Conservation (phyloP, 1,139 yeast genomes). For the Nakaseomyces bracarensis region DNA sequence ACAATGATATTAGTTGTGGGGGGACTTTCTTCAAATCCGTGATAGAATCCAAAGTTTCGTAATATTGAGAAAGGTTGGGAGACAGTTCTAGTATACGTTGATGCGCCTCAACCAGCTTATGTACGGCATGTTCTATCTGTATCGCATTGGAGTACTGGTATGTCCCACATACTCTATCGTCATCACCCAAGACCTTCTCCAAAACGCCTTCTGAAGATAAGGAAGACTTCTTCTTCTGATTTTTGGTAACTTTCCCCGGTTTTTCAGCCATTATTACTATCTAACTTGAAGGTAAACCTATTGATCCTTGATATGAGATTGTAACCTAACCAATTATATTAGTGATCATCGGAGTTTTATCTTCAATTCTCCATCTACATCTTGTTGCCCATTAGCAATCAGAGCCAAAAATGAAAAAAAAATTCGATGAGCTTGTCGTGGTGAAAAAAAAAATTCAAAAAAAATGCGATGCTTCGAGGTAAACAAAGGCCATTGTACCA, state of each 20-base stretch:
- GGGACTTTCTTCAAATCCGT: constrained; percentile 4
- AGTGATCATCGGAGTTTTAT: not conserved
- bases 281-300: no score
- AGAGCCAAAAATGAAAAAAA: not conserved
- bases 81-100: constrained; percentile 45
- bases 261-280: constrained; percentile 4
- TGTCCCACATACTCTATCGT: constrained; percentile 4
- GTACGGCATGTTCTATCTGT: constrained; percentile 43
- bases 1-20: constrained; percentile 6
- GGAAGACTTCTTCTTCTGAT: constrained; percentile 13
- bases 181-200: not conserved
- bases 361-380: no score
- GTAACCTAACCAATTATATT: no score
- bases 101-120: constrained; percentile 45
- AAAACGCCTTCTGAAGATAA: constrained; percentile 9
- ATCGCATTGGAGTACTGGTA: constrained; percentile 34
- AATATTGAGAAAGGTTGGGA: constrained; percentile 42
- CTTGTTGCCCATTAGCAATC: constrained; percentile 3
- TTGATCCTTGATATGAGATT: no score
- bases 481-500: not conserved
- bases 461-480: not conserved
- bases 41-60: constrained; percentile 20
- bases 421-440: constrained; percentile 1
- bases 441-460: not conserved
- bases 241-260: constrained; percentile 7